Conservation (phyloP, 768 basidiomycete species). For the Leccinum olivaceopallidum region DNA sequence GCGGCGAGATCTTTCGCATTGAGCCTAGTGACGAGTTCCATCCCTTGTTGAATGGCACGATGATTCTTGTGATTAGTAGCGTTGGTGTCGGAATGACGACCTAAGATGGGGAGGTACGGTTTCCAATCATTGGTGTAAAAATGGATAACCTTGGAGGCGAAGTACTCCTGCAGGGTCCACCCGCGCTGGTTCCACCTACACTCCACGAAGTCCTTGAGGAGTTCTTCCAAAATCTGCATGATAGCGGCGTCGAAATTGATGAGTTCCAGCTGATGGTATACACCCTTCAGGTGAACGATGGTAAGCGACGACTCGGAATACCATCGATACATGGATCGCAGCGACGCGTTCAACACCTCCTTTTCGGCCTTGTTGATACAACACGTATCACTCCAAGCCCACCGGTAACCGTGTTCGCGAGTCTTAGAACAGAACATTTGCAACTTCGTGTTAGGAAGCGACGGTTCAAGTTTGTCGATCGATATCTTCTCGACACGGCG, state of each 20-base stretch:
- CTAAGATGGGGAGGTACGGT: slow-evolving; percentile 16
- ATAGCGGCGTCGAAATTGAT: too few relatives aligned
- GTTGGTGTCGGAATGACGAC: neutral
- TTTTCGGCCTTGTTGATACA: too few relatives aligned
- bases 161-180: slow-evolving; percentile 26
- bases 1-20: slow-evolving; percentile 8
- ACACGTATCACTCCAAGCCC: slow-evolving; percentile 21
- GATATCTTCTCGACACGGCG: slow-evolving; percentile 14
- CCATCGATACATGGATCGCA: slow-evolving; percentile 31
- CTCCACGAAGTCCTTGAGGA: too few relatives aligned
- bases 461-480: slow-evolving; percentile 10
- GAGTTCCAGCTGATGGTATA: neutral
- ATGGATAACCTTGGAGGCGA: slow-evolving; percentile 25
- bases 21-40: slow-evolving; percentile 18
- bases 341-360: slow-evolving; percentile 21
- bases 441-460: slow-evolving; percentile 14
- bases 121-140: slow-evolving; percentile 27
- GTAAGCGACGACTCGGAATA: slow-evolving; percentile 28
- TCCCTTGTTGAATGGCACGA: slow-evolving; percentile 19
- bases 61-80: slow-evolving; percentile 22
- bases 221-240: too few relatives aligned
- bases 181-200: slow-evolving; percentile 26
- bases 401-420: slow-evolving; percentile 18
- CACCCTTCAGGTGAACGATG: slow-evolving; percentile 22
- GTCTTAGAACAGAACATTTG: slow-evolving; percentile 18